phyloP scores from a whole-genome alignment of 805 yeast genomes.

The Yarrowia sp. region DNA sequence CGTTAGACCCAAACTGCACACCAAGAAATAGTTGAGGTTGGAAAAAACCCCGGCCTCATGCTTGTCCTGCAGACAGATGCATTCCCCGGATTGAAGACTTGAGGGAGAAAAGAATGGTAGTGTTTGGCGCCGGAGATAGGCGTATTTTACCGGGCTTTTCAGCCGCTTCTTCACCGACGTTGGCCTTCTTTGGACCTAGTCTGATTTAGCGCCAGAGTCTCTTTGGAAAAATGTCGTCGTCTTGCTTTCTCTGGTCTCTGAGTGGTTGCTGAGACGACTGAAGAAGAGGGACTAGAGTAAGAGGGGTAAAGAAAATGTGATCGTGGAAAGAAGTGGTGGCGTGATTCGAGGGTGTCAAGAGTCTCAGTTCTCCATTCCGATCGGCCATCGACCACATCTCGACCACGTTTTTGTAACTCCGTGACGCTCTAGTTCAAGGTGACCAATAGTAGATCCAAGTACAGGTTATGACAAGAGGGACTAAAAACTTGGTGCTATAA shows the following conservation, averaged over 20 bases:
- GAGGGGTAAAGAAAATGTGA: too few relatives aligned
- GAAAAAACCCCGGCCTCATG: slow-evolving; percentile 10
- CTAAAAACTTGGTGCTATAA: too few relatives aligned
- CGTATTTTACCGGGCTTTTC: background rate
- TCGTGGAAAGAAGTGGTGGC: too few relatives aligned
- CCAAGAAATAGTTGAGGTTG: slow-evolving; percentile 1
- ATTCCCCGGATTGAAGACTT: slow-evolving; percentile 5
- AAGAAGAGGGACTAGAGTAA: background rate
- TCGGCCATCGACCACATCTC: too few relatives aligned
- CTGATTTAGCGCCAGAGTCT: slow-evolving; percentile 2
- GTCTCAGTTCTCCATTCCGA: too few relatives aligned
- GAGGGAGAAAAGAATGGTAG: background rate
- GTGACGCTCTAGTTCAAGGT: too few relatives aligned
- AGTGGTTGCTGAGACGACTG: background rate
- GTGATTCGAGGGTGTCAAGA: too few relatives aligned
- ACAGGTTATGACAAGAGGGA: too few relatives aligned
- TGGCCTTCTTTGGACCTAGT: background rate
- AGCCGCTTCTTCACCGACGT: background rate
- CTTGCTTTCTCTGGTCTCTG: slow-evolving; percentile 11
- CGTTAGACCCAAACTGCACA: slow-evolving; percentile 8
- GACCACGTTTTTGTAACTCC: too few relatives aligned
- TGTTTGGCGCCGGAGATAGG: background rate
- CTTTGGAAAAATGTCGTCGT: background rate
- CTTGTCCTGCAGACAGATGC: slow-evolving; percentile 15
- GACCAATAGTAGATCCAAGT: too few relatives aligned